Conservation (phyloP, 2,329 filamentous ascomycete genomes). For the Microcyclospora pomicola region DNA sequence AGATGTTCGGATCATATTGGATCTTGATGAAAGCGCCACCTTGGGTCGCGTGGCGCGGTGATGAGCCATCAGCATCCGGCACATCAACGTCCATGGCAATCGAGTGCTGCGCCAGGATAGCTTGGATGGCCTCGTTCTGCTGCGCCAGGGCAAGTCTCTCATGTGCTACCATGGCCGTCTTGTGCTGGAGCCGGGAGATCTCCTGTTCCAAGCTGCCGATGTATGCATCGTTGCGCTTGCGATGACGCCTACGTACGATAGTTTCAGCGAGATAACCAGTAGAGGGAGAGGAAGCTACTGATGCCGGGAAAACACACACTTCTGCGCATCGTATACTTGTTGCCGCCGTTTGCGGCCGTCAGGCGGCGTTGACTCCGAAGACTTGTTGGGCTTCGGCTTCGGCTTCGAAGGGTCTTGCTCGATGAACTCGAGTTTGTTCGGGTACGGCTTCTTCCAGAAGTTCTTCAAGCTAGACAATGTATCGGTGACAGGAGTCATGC, state of each 20-base stretch:
- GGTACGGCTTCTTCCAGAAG: no score
- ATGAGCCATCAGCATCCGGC: conserved; percentile 1
- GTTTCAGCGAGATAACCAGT: no score
- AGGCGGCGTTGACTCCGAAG: no score
- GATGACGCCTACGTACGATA: conserved; percentile 11
- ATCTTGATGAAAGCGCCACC: conserved; percentile 6
- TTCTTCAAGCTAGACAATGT: no score
- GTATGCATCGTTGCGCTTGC: conserved; percentile 12
- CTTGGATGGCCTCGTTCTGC: conserved; percentile 10
- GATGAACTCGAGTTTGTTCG: no score
- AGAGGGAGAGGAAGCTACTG: no score
- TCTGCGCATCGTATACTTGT: conserved; percentile 16
- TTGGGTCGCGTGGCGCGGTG: conserved; percentile 1
- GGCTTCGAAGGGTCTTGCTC: no score
- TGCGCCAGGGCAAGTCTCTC: conserved; percentile 10
- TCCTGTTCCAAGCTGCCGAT: conserved; percentile 11
- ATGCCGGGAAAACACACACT: conserved; percentile 4
- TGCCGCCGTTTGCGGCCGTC: conserved; percentile 7
- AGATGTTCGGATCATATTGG: conserved; percentile 8
- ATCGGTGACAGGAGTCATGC: no score
- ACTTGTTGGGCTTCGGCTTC: no score
- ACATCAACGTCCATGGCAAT: conserved; percentile 5
- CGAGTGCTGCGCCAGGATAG: conserved; percentile 6
- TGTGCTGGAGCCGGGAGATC: conserved; percentile 9
- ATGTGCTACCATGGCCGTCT: conserved; percentile 9